phyloP scores from a whole-genome alignment of 805 yeast genomes.

The Lipomyces anomalus region DNA sequence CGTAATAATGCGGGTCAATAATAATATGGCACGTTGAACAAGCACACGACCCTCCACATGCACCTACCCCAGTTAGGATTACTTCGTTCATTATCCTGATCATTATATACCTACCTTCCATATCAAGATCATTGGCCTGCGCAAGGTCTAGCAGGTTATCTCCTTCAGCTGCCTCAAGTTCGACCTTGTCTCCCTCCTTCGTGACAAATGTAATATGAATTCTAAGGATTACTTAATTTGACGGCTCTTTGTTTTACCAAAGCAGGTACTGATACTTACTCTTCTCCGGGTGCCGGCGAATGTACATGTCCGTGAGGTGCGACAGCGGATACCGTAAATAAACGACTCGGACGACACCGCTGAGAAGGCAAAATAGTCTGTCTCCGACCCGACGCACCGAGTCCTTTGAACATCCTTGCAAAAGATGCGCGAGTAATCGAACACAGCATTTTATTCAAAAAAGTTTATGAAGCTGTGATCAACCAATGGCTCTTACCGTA shows the following conservation, averaged over 20 bases:
- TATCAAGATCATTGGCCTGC: conserved; percentile 85
- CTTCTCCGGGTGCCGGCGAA: conserved; percentile 91
- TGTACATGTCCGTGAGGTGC: conserved; percentile 75
- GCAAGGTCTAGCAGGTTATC: conserved; percentile 91
- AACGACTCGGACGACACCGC: conserved; percentile 25
- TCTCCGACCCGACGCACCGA: no score
- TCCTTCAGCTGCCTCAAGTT: conserved; percentile 84
- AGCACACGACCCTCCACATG: conserved; percentile 99
- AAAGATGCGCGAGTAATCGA: no score
- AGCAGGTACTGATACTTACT: conserved; percentile 36
- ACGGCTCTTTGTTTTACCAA: neutral
- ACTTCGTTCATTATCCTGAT: neutral
- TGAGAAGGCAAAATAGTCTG: no score
- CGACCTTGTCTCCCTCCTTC: conserved; percentile 79
- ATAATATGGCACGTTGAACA: conserved; percentile 97
- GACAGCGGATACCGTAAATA: conserved; percentile 30
- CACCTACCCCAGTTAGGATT: conserved; percentile 39
- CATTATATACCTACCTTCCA: conserved; percentile 57
- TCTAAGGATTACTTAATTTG: no score
- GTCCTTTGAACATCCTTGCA: no score
- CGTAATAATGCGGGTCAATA: conserved; percentile 92
- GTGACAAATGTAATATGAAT: conserved; percentile 79
- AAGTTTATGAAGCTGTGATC: no score
- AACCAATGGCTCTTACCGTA: no score
- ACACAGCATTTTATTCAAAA: no score